Evolutionary conservation across 768 basidiomycete species (phyloP), one percentile per base, ranked within the genome.

Genomic region (Pisolithus tinctorius): DNA sequence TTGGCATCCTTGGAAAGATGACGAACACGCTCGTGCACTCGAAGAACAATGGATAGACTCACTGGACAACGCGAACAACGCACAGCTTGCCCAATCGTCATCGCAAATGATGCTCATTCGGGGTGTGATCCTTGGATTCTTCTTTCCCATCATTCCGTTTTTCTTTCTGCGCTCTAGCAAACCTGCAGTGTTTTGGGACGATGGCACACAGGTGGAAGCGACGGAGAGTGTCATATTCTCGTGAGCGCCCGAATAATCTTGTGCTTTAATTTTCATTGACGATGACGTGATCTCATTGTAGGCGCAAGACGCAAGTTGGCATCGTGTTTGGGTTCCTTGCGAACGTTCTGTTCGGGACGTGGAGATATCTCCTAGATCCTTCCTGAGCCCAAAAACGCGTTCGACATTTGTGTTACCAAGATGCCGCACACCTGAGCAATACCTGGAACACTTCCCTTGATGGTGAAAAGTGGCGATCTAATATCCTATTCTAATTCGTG

Each of bases 31-130:
- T n/a, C 81, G 92, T 29, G 80, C 83, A 4, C 74, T 99, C 14
- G 95, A 99, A 65, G 95, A 98, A 62, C 93, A 95, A 63, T 93
- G 90, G 90, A 92, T 93, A 42, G 90, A 93, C 61, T 86, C 86
- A 1, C 72, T 90, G 37, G 88, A 89, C 60, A 81, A 75, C 30
- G 78, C 77, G 1, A 77, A 79, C 25, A 75, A 74, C 14, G 79
- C 81, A 3, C 73, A 79, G 4, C 70, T 84, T n/a, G 78, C 81
- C 3, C 79, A 85, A 51, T 71, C 79, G 6, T 73, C 79, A 1
- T 72, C 78, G 5, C 80, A 79, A 54, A 79, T 82, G 8, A 79
- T 87, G 4, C 75, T 93, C 38, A 74, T 96, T 14, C 81, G 88
- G 57, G 95, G 95, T 41, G 76, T 95, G 37, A 69, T 94, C 20